phyloP scores from a whole-genome alignment of 192 early-diverging fungal species.

The Coemansia sp. region DNA sequence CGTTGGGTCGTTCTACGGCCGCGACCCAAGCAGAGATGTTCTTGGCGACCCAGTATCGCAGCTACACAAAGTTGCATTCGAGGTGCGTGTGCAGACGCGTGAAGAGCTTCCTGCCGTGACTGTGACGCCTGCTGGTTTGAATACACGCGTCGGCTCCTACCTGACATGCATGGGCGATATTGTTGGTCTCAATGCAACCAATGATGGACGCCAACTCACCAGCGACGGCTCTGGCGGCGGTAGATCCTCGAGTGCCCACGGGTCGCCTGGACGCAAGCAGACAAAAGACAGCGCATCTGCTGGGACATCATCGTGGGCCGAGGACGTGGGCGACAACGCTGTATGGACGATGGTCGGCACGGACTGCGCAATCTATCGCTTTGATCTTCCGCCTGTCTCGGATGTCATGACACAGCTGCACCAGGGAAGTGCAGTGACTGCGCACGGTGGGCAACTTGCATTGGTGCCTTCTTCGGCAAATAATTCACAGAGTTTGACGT shows the following conservation, averaged over 20 bases:
- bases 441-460: slow-evolving; percentile 1
- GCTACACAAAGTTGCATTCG: slow-evolving; percentile 88
- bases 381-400: slow-evolving; percentile 33
- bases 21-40: slow-evolving; percentile 53
- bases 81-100: slow-evolving; percentile 57
- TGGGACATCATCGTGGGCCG: slow-evolving; percentile 62
- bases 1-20: slow-evolving; percentile 57
- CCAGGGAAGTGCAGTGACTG: slow-evolving; percentile 9
- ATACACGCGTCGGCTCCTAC: slow-evolving; percentile 53
- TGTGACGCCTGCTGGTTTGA: slow-evolving; percentile 43
- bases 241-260: slow-evolving; percentile 8
- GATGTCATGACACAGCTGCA: slow-evolving; percentile 24
- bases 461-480: slow-evolving; percentile 43
- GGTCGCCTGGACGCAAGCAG: slow-evolving; percentile 38
- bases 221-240: slow-evolving; percentile 9
- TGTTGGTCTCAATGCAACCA: slow-evolving; percentile 67
- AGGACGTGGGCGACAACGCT: slow-evolving; percentile 83
- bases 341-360: slow-evolving; percentile 94
- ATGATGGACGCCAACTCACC: slow-evolving; percentile 36
- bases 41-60: slow-evolving; percentile 86
- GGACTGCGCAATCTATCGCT: slow-evolving; percentile 53
- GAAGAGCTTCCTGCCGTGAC: slow-evolving; percentile 50
- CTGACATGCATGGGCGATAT: slow-evolving; percentile 75
- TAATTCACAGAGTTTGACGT: background rate
- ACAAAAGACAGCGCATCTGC: slow-evolving; percentile 38